Evolutionary conservation across 768 basidiomycete species (phyloP), one percentile per base, ranked within the genome.

Genomic region (Stropharia rugosoannulata): DNA sequence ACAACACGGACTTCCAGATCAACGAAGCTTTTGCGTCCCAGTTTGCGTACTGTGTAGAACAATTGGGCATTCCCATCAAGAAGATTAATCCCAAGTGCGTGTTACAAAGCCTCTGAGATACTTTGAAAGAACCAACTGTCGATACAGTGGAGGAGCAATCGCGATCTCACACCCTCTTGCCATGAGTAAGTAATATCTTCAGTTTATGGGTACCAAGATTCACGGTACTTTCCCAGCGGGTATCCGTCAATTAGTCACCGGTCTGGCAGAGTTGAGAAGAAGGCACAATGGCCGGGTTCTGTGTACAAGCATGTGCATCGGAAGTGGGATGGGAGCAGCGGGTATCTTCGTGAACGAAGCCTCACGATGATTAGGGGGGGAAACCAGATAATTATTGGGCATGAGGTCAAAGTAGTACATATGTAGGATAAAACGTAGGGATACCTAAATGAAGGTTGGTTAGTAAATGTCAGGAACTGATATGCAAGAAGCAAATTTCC

Each of bases 21-120:
- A 93, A 93, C 54, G 90, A 95, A 70, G 94, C 94, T 0, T 96
- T 95, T 58, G 93, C 93, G 0, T 94, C 91, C 1, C 94, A 96
- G 66, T 95, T 93, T 57, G 91, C 90, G n/a, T 89, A 94, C 72
- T 95, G 91, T 50, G 85, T 95, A 7, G 89, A 95, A 64, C 76
- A 92, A 64, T 79, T 95, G 22, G 75, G 79, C 25, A 78, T 96
- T 43, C 83, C 87, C 2, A 84, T 89, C 15, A 81, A 85, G 62
- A 94, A 87, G 70, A 87, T 95, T 63, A 97, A 97, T 66, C 85
- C 90, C 46, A 86, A 93, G 90, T 84, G 75, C 71, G 81, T 75
- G 32, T 7, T n/a, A 18, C 13, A 32, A 35, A 5, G 56, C 22
- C 15, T 13, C 13, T 47, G 38, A 18, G 27, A 39, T 13, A 12